phyloP scores from a whole-genome alignment of 352 stramenopile genomes.

The Lagenidium sp. region DNA sequence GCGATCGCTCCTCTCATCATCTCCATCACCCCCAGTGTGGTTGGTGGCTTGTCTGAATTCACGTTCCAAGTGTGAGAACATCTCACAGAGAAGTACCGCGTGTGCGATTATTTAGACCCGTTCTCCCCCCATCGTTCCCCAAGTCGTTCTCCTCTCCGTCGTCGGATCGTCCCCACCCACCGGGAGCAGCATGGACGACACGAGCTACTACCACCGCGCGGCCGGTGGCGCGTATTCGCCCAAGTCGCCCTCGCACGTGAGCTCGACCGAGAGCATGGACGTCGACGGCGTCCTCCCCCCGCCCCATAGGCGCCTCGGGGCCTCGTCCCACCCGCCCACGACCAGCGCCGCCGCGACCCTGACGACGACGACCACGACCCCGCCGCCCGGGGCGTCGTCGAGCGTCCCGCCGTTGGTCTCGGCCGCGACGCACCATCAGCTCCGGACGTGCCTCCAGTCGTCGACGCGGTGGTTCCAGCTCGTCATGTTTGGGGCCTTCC shows the following conservation, averaged over 20 bases:
- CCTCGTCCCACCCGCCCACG: neutral
- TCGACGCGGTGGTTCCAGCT: conserved; percentile 81
- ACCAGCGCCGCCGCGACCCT: neutral
- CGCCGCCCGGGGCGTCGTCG: neutral
- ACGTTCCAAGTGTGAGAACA: too few species aligned
- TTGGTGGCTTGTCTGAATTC: too few species aligned
- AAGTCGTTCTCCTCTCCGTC: too few species aligned
- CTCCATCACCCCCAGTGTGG: too few species aligned
- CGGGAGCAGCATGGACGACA: too few species aligned
- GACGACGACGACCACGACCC: neutral
- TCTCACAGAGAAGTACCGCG: too few species aligned
- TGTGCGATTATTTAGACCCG: too few species aligned
- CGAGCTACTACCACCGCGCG: neutral
- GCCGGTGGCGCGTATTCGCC: conserved; percentile 1
- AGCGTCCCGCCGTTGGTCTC: neutral
- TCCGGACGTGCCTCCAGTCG: conserved; percentile 62
- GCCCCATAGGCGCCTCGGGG: neutral
- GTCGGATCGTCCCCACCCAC: too few species aligned
- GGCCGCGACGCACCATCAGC: neutral
- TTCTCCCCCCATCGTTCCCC: too few species aligned
- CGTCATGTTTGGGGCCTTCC: conserved; percentile 74
- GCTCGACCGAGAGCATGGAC: conserved; percentile 2
- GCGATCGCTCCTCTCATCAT: too few species aligned
- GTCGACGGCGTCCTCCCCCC: neutral
- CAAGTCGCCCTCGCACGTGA: conserved; percentile 26